Evolutionary conservation across 2,329 filamentous ascomycete genomes (phyloP), one percentile per base, ranked within the genome.

Genomic region (Colletotrichum paranaense): DNA sequence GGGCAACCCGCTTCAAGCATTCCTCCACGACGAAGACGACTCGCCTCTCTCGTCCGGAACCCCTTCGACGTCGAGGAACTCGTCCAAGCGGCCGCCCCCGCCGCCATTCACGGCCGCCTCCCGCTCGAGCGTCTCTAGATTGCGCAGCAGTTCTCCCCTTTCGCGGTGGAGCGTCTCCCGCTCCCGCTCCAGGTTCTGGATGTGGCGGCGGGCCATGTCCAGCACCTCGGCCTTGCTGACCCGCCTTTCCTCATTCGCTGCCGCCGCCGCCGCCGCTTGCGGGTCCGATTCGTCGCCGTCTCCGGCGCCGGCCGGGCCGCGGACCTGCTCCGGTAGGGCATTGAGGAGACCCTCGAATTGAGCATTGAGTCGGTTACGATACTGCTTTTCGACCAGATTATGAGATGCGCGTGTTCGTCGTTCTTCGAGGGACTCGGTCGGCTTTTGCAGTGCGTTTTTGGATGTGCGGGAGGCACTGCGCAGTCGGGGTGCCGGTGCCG

Each of bases 151-250:
- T 56, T 77, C 78, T 24, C 79, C 76, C 4, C 78, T 77, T 62
- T 83, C 80, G 38, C 75, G 75, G n/a, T 78, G 76, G 19, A 83
- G 78, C 5, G 62, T 64, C 24, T 78, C 76, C 19, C 78, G 74
- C 58, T 81, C 78, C 56, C 76, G 77, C 72, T 83, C 81, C 30
- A 83, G 73, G 56, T 75, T 69, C 64, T 78, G 69, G 53, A 83
- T 83, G 62, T 83, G 80, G 58, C 76, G 73, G 14, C 79, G 78
- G 42, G 81, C 81, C 75, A 81, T 76, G 49, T 83, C 81, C 35
- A 83, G 68, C 5, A 83, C 81, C 67, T 83, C 81, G 9, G 78
- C 81, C 68, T 83, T 83, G 75, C 81, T 83, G 28, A 81, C 75
- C n/a, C 78, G 78, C 28, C 74, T 76, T 26, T 74, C 74, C 71